A percentile compares a stretch with the other conserved stretches of the same genome.
Conservation (phyloP, 257 asterid genomes). For the Verbascum thapsus region DNA sequence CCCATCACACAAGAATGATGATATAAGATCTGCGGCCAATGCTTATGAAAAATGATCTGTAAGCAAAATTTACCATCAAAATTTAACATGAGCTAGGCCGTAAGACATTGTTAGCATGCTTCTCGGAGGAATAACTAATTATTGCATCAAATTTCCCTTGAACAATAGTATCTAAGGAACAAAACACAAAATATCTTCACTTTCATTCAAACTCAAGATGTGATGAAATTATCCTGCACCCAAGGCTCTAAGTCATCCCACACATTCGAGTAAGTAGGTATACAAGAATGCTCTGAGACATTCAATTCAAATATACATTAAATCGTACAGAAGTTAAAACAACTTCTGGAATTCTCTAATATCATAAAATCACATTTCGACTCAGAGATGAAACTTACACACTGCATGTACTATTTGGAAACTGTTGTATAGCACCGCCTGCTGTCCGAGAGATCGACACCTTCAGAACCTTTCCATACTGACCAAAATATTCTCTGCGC, state of each 20-base stretch:
- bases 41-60: constrained; percentile 2
- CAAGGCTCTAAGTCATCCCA: background rate
- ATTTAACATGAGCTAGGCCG: background rate
- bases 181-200: background rate
- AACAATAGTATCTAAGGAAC: background rate
- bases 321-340: constrained; percentile 1
- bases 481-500: constrained; percentile 79
- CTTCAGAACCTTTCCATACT: constrained; percentile 90
- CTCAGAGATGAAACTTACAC: constrained; percentile 62
- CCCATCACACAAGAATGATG: constrained; percentile 19
- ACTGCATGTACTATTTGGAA: constrained; percentile 89
- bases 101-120: background rate
- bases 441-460: constrained; percentile 93
- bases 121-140: background rate
- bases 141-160: background rate
- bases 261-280: background rate
- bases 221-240: background rate
- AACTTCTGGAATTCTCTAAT: background rate
- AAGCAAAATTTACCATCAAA: constrained; percentile 4
- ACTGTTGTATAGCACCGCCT: constrained; percentile 87
- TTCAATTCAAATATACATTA: constrained; percentile 6
- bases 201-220: background rate
- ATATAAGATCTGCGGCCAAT: background rate
- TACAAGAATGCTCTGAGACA: background rate
- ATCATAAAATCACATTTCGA: constrained; percentile 11